Conservation (phyloP, 2,329 filamentous ascomycete species). For the Trichoderma polysporum region DNA sequence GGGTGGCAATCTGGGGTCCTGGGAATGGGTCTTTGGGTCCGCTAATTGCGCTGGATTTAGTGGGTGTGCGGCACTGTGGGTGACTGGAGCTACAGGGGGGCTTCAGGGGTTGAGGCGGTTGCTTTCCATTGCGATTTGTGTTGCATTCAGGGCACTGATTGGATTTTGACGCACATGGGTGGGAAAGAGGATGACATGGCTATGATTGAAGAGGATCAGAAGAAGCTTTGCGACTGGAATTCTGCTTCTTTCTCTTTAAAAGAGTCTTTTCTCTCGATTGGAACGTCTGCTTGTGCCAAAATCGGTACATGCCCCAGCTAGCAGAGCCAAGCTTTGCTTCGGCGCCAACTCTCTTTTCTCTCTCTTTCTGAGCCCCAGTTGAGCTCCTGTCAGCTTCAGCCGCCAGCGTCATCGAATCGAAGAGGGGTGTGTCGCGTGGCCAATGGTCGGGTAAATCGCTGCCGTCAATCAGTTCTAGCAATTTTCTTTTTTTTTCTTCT, state of each 20-base stretch:
- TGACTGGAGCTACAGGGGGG: neutral
- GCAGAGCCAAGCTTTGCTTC: neutral
- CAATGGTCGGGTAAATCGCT: neutral
- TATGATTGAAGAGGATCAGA: neutral
- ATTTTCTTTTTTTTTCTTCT: neutral
- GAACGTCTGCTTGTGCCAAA: neutral
- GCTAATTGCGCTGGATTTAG: neutral
- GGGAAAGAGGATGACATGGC: neutral
- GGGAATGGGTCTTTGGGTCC: no score
- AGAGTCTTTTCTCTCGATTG: neutral
- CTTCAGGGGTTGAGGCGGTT: neutral
- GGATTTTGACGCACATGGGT: no score
- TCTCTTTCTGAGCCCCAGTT: neutral
- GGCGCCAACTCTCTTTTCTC: neutral
- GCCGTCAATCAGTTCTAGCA: neutral
- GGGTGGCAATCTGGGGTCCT: neutral
- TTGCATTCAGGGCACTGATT: neutral
- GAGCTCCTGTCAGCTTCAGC: neutral
- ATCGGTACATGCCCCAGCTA: neutral
- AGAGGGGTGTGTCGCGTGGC: constrained; percentile 1
- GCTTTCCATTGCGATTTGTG: neutral
- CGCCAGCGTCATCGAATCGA: neutral
- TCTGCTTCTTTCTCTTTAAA: neutral
- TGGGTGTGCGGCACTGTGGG: neutral
- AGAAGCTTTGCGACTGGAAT: neutral